These are phyloP conservation scores for Paraconiothyrium brasiliense DNA, from an alignment of 2,329 filamentous ascomycete genomes.

Conservation along the genomic window DNA sequence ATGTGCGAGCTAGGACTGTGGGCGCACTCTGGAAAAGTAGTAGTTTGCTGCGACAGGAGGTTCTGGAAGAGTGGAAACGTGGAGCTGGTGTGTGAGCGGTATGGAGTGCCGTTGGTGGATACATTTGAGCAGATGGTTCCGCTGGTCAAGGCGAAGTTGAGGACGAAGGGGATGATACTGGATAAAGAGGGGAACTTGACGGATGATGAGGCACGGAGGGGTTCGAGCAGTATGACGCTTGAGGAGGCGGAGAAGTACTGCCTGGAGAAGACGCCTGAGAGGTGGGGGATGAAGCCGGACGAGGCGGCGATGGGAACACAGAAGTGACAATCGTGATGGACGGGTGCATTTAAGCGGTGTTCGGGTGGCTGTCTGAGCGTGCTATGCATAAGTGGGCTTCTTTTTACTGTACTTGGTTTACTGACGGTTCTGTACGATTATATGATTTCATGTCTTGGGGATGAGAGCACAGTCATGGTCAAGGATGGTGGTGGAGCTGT, in stretches of 20 bases:
- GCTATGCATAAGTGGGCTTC: not conserved
- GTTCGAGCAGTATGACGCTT: not conserved
- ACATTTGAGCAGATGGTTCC: slow-evolving; percentile 54
- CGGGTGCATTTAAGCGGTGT: not conserved
- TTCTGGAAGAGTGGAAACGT: slow-evolving; percentile 71
- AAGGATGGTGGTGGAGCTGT: not conserved
- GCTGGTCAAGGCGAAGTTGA: slow-evolving; percentile 46
- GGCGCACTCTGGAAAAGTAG: slow-evolving; percentile 54
- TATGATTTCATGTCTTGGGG: not conserved
- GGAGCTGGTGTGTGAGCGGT: slow-evolving; percentile 63
- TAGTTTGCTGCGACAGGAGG: slow-evolving; percentile 63
- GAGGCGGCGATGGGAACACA: not conserved
- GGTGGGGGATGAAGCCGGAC: not conserved
- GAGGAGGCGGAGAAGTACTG: slow-evolving; percentile 7
- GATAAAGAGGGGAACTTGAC: slow-evolving; percentile 28
- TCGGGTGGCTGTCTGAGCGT: slow-evolving; percentile 4
- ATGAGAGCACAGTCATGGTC: slow-evolving; percentile 5
- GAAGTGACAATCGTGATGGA: not conserved
- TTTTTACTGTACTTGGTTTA: not conserved
- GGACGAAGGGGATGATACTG: slow-evolving; percentile 36
- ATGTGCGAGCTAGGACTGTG: slow-evolving; percentile 69
- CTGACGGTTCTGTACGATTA: not conserved
- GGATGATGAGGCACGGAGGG: slow-evolving; percentile 4
- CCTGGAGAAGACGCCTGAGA: not conserved
- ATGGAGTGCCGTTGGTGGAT: slow-evolving; percentile 57